Percentiles rank a stretch among this genome's conserved stretches.
These are phyloP conservation scores for Tylopilus balloui DNA, from an alignment of 768 basidiomycete species.

Conservation along the genomic window DNA sequence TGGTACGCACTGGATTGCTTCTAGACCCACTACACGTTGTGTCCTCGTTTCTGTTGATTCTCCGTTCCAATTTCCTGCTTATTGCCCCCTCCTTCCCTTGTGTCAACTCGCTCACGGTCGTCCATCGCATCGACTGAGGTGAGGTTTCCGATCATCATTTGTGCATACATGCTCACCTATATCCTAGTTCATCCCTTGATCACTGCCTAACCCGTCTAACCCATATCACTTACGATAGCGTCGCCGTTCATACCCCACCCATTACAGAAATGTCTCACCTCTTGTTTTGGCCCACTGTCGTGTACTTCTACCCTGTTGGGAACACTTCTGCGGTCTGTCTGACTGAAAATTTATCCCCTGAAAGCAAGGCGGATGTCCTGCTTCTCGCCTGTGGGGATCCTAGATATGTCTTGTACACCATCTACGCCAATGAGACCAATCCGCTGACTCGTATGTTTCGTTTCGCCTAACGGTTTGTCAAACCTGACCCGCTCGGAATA, in stretches of 20 bases:
- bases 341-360: constrained; percentile 43
- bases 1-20: neutral
- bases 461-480: neutral
- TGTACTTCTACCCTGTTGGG: constrained; percentile 54
- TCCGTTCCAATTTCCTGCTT: neutral
- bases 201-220: no score
- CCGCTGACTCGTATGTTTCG: constrained; percentile 3
- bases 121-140: neutral
- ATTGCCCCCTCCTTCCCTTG: neutral
- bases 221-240: neutral
- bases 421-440: constrained; percentile 22
- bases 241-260: neutral
- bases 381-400: constrained; percentile 57
- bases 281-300: constrained; percentile 15
- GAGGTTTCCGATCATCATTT: no score
- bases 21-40: neutral
- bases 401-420: constrained; percentile 47
- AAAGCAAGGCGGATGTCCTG: constrained; percentile 35
- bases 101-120: no score
- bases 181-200: no score
- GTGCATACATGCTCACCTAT: no score
- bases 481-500: constrained; percentile 7
- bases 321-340: constrained; percentile 53
- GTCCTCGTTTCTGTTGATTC: neutral
- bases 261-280: constrained; percentile 18